Percentiles rank a stretch among this genome's conserved stretches.
Conservation (phyloP, 1,284 basidiomycete genomes). For the Vanrija humicola region DNA sequence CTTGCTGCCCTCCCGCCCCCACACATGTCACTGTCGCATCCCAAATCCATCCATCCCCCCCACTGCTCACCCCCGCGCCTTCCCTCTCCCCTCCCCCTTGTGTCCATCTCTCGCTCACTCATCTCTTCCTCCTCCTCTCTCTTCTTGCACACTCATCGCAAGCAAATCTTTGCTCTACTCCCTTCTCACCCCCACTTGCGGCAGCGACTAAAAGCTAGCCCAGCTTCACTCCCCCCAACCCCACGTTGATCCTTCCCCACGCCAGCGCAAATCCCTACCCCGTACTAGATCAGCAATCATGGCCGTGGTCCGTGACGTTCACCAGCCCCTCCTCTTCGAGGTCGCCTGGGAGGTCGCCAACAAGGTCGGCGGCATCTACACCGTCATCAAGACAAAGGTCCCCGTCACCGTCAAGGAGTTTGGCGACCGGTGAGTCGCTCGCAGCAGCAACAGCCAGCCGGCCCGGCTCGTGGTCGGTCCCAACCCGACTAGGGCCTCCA, state of each 20-base stretch:
- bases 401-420: constrained; percentile 94
- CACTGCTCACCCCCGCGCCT: neutral
- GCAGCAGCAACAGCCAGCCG: neutral
- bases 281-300: neutral
- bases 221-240: neutral
- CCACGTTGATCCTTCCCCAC: neutral
- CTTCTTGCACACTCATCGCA: neutral
- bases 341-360: constrained; percentile 93
- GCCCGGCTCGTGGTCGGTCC: neutral
- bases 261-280: neutral
- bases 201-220: neutral
- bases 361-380: constrained; percentile 98
- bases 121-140: neutral
- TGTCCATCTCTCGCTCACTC: neutral
- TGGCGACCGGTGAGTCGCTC: constrained; percentile 43
- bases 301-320: constrained; percentile 60
- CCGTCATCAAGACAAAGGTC: constrained; percentile 98
- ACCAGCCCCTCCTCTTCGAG: constrained; percentile 76
- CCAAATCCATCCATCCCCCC: neutral
- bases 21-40: neutral
- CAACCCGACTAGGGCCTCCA: neutral
- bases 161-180: neutral
- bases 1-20: neutral
- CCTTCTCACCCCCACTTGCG: neutral
- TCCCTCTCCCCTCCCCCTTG: neutral